Evolutionary conservation across 1,139 yeast species (phyloP).

Genomic region (Saccharomyces uvarum): DNA sequence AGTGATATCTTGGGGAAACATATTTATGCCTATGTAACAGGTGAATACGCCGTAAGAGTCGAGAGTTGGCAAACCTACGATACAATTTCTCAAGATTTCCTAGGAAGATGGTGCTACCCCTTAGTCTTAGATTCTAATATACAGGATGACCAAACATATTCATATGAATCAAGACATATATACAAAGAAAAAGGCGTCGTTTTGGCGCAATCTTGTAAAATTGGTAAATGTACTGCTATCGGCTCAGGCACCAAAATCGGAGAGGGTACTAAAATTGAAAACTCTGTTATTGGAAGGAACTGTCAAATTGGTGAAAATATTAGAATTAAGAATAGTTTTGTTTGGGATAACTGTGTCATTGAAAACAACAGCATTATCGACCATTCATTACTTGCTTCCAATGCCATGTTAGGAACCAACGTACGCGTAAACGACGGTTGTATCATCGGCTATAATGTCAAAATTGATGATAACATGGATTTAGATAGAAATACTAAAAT

Average conservation of each 20-base stretch:
- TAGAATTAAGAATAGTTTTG: slow-evolving; percentile 59
- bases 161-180: slow-evolving; percentile 75
- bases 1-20: slow-evolving; percentile 87
- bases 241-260: slow-evolving; percentile 68
- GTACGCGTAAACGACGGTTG: slow-evolving; percentile 55
- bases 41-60: slow-evolving; percentile 86
- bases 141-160: slow-evolving; percentile 59
- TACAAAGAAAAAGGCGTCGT: slow-evolving; percentile 80
- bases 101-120: slow-evolving; percentile 91
- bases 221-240: slow-evolving; percentile 68
- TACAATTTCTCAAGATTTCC: slow-evolving; percentile 82
- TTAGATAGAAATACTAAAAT: slow-evolving; percentile 48
- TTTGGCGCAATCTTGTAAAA: slow-evolving; percentile 84
- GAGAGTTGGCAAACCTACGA: slow-evolving; percentile 90
- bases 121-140: slow-evolving; percentile 80
- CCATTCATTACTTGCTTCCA: slow-evolving; percentile 62
- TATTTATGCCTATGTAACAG: slow-evolving; percentile 75
- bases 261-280: slow-evolving; percentile 44
- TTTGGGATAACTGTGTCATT: slow-evolving; percentile 77
- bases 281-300: slow-evolving; percentile 75
- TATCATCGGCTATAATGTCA: slow-evolving; percentile 73
- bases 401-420: slow-evolving; percentile 46
- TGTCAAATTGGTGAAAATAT: slow-evolving; percentile 80
- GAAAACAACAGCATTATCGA: slow-evolving; percentile 55
- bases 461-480: slow-evolving; percentile 45